These are phyloP conservation scores for Apophysomyces trapeziformis DNA, from an alignment of 371 early-diverging fungal genomes.

Conservation along the genomic window DNA sequence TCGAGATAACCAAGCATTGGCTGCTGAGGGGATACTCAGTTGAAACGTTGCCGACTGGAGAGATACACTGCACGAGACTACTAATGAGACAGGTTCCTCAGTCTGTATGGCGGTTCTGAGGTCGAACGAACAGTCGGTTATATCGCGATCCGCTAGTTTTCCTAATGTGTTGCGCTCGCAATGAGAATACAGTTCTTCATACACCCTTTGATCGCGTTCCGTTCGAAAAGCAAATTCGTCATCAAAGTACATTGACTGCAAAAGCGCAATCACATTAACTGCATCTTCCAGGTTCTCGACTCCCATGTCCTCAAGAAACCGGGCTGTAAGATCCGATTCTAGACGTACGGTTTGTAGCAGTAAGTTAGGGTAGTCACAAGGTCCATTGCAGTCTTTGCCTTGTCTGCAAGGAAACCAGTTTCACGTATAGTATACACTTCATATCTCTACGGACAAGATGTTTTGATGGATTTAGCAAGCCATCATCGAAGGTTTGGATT, in stretches of 20 bases:
- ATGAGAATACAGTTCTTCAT: constrained; percentile 4
- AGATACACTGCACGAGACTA: too few species aligned
- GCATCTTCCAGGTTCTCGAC: constrained; percentile 8
- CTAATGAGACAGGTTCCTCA: constrained; percentile 43
- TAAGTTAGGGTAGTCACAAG: too few species aligned
- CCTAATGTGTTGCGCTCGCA: neutral
- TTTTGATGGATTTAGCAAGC: too few species aligned
- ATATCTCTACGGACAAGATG: too few species aligned
- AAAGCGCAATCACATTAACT: constrained; percentile 11
- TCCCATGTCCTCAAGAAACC: too few species aligned
- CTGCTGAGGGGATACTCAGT: constrained; percentile 22
- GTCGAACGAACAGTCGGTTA: constrained; percentile 1
- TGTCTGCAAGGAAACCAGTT: too few species aligned
- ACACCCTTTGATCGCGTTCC: neutral
- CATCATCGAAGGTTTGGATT: too few species aligned
- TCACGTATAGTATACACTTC: too few species aligned
- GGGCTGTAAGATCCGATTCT: too few species aligned
- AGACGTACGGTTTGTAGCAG: too few species aligned
- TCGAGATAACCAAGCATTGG: constrained; percentile 37
- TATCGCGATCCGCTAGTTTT: constrained; percentile 4
- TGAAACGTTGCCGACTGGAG: constrained; percentile 23
- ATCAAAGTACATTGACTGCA: constrained; percentile 24
- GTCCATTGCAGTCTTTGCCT: too few species aligned
- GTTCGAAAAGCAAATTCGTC: constrained; percentile 19
- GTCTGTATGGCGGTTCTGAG: neutral